These are phyloP conservation scores for Ganoderma boninense DNA, from an alignment of 1,284 basidiomycete species.

Conservation along the genomic window DNA sequence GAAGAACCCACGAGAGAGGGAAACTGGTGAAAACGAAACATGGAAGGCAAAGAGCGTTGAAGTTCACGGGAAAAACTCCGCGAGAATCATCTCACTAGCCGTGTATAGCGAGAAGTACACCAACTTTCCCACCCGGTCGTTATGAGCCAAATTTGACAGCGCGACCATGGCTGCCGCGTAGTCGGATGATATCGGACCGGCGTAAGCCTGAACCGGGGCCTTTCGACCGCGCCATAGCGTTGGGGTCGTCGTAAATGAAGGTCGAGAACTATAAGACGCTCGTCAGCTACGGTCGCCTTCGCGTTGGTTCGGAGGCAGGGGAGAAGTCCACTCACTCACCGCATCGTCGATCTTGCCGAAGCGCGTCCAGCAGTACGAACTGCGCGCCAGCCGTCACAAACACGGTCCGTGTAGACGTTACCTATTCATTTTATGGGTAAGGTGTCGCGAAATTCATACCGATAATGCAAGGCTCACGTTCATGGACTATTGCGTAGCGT, in stretches of 20 bases:
- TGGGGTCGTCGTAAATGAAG: slow-evolving; percentile 61
- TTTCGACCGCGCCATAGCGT: slow-evolving; percentile 56
- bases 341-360: slow-evolving; percentile 52
- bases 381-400: slow-evolving; percentile 63
- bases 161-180: slow-evolving; percentile 62
- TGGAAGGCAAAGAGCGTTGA: no score
- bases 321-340: slow-evolving; percentile 46
- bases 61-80: neutral
- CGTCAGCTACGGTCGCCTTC: neutral
- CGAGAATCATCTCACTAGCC: neutral
- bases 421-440: slow-evolving; percentile 44
- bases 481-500: slow-evolving; percentile 65
- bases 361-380: slow-evolving; percentile 60
- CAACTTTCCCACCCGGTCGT: neutral
- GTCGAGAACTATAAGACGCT: slow-evolving; percentile 53
- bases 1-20: no score
- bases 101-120: neutral
- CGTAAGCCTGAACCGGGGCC: slow-evolving; percentile 60
- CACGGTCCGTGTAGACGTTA: slow-evolving; percentile 68
- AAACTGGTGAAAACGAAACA: no score
- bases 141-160: slow-evolving; percentile 41
- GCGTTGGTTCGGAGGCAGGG: no score
- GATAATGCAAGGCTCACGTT: slow-evolving; percentile 43
- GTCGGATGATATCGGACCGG: slow-evolving; percentile 59
- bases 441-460: neutral